phyloP scores from a whole-genome alignment of 345 rosid genomes.

The Bruguiera parviflora region DNA sequence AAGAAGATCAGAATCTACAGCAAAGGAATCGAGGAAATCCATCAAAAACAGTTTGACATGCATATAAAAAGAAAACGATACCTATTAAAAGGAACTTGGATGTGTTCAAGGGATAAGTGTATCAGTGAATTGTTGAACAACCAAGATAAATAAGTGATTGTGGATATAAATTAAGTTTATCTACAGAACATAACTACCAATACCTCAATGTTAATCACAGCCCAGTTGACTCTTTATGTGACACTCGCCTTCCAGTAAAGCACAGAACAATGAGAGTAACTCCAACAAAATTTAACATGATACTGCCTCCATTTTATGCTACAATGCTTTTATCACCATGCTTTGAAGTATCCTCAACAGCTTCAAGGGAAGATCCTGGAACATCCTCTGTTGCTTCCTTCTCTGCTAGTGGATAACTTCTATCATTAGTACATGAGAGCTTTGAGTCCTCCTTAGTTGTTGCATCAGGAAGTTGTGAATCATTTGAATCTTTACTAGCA shows the following conservation, averaged over 20 bases:
- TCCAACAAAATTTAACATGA: conserved; percentile 15
- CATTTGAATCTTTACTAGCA: conserved; percentile 3
- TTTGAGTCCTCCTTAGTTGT: conserved; percentile 2
- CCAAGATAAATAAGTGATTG: too few relatives aligned
- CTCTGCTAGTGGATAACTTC: conserved; percentile 21
- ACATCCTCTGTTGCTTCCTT: conserved; percentile 21
- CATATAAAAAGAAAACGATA: not conserved
- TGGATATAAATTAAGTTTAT: too few relatives aligned
- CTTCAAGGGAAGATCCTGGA: conserved; percentile 21
- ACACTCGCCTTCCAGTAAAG: not conserved
- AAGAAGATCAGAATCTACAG: not conserved
- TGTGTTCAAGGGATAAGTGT: too few relatives aligned
- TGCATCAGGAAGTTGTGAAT: not conserved
- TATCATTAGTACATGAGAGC: conserved; percentile 15
- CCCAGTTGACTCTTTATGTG: too few relatives aligned
- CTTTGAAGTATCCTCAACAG: conserved; percentile 18
- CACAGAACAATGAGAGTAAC: not conserved
- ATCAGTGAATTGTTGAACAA: too few relatives aligned
- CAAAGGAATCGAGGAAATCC: not conserved
- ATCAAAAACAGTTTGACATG: not conserved
- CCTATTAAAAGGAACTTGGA: too few relatives aligned
- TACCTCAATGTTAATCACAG: too few relatives aligned
- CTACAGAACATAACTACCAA: too few relatives aligned
- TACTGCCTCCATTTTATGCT: conserved; percentile 17
- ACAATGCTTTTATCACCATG: conserved; percentile 22